Percentiles rank a stretch among this genome's conserved stretches.
These are phyloP conservation scores for Phytophthora pluvialis DNA, from an alignment of 352 stramenopile genomes.

Conservation along the genomic window DNA sequence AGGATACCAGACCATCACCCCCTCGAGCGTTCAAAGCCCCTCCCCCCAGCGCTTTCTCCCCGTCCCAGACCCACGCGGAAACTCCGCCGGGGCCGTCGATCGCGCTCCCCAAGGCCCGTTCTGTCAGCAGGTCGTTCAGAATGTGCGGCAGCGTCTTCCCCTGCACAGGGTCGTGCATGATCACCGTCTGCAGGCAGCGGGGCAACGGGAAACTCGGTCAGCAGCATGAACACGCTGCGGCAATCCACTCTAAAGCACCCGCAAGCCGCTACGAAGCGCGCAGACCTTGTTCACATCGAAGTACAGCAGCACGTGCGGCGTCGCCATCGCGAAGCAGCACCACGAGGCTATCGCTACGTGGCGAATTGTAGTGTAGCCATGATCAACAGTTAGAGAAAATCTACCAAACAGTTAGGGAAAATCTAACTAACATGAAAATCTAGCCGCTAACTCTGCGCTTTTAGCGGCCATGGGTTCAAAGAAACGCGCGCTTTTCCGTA, in stretches of 20 bases:
- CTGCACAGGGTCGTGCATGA: conserved; percentile 86
- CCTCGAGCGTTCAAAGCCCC: background rate
- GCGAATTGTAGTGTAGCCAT: too few species aligned
- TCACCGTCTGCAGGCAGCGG: conserved; percentile 57
- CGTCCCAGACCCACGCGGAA: conserved; percentile 56
- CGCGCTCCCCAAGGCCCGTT: conserved; percentile 52
- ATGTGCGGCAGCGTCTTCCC: conserved; percentile 77
- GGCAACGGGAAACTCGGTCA: background rate
- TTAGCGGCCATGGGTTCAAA: too few species aligned
- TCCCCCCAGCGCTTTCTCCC: conserved; percentile 28
- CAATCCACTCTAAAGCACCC: background rate
- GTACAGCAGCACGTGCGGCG: conserved; percentile 69
- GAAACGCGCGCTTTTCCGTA: too few species aligned
- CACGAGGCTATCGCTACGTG: too few species aligned
- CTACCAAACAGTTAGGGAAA: too few species aligned
- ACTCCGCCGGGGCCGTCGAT: conserved; percentile 24
- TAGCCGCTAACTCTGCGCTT: too few species aligned
- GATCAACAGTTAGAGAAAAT: too few species aligned
- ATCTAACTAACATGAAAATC: too few species aligned
- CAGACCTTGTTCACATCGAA: conserved; percentile 85
- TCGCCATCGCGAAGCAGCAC: background rate
- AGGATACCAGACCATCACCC: conserved; percentile 44
- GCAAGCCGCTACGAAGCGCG: background rate
- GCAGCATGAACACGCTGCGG: background rate
- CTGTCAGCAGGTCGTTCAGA: conserved; percentile 78